Evolutionary conservation across 2,329 filamentous ascomycete species (phyloP).

Genomic region (Pyrenophora teres): DNA sequence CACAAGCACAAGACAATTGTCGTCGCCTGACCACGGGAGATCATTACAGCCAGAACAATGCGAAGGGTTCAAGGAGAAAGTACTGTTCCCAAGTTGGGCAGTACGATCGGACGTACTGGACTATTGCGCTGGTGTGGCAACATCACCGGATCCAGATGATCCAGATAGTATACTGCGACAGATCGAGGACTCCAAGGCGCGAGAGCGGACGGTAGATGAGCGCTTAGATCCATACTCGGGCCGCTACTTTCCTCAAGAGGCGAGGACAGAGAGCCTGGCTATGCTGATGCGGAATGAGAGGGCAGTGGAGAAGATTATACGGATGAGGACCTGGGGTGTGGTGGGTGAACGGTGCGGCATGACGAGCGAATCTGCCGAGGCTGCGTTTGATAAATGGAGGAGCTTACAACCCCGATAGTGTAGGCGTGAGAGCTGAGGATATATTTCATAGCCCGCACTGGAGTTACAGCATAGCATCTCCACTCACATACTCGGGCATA

Average conservation of each 20-base stretch:
- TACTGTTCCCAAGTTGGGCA: constrained; percentile 90
- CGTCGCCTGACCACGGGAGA: constrained; percentile 51
- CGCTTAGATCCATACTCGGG: constrained; percentile 88
- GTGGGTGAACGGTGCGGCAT: constrained; percentile 73
- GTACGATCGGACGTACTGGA: constrained; percentile 78
- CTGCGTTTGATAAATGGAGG: constrained; percentile 45
- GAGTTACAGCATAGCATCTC: constrained; percentile 12
- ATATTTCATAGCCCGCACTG: neutral
- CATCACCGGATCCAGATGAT: constrained; percentile 83
- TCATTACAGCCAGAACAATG: constrained; percentile 69
- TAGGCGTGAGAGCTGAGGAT: neutral
- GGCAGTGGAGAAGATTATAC: constrained; percentile 77
- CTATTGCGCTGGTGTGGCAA: constrained; percentile 88
- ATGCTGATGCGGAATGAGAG: constrained; percentile 74
- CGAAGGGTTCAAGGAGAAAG: constrained; percentile 70
- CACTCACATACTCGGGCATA: neutral
- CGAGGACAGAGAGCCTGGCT: constrained; percentile 79
- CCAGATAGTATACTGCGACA: constrained; percentile 74
- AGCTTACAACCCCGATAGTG: constrained; percentile 14
- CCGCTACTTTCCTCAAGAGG: constrained; percentile 78
- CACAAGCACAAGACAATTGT: constrained; percentile 66
- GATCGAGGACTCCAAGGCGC: constrained; percentile 70
- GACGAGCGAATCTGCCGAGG: constrained; percentile 54
- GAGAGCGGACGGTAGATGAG: constrained; percentile 80
- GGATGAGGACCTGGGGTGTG: constrained; percentile 79